Conservation (phyloP, 2,329 filamentous ascomycete genomes). For the Sarocladium oryzae region DNA sequence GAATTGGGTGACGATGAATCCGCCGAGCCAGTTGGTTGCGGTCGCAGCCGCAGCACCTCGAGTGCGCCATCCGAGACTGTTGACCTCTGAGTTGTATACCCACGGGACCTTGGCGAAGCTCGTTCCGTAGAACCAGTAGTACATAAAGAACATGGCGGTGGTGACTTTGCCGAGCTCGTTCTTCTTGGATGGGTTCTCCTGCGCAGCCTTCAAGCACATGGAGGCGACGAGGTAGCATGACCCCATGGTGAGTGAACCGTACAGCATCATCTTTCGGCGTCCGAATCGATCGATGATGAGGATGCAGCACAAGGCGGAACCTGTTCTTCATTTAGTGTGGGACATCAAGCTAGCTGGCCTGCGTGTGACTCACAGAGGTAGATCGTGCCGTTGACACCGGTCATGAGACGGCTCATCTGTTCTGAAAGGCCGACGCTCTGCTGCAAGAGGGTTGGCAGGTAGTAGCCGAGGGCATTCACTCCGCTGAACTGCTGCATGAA, state of each 20-base stretch:
- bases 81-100: constrained; percentile 37
- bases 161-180: constrained; percentile 29
- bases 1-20: constrained; percentile 37
- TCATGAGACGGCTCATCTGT: constrained; percentile 44
- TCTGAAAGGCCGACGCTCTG: constrained; percentile 47
- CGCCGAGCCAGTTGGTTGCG: constrained; percentile 37
- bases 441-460: constrained; percentile 49
- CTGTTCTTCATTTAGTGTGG: too few relatives aligned
- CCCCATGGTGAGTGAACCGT: constrained; percentile 27
- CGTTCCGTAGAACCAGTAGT: constrained; percentile 35
- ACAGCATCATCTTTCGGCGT: constrained; percentile 34
- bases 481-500: constrained; percentile 40
- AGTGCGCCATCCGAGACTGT: constrained; percentile 33
- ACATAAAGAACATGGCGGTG: constrained; percentile 36
- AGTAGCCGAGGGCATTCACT: constrained; percentile 36
- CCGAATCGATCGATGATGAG: constrained; percentile 34
- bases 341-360: not conserved
- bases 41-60: constrained; percentile 37
- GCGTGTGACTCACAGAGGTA: constrained; percentile 22
- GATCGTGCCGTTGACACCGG: constrained; percentile 41
- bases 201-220: constrained; percentile 24
- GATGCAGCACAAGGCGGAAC: constrained; percentile 28
- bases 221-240: constrained; percentile 31
- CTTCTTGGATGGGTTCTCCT: constrained; percentile 22
- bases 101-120: constrained; percentile 32